Percentiles rank a stretch among this genome's conserved stretches.
Evolutionary conservation across 768 basidiomycete species (phyloP).

Genomic region (Russula ochroleuca): DNA sequence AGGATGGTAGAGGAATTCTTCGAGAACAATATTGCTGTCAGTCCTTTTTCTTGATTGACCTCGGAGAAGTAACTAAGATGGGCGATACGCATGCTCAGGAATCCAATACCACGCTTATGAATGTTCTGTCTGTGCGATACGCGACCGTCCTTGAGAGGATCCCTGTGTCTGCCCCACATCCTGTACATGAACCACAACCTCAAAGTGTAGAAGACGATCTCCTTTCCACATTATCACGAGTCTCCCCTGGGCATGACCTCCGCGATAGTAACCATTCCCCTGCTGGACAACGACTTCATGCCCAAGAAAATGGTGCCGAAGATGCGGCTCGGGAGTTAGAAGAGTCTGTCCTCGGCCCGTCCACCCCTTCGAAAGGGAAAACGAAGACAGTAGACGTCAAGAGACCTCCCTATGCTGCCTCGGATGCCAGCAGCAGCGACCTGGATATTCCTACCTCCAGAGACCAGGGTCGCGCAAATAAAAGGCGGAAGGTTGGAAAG

Average conservation of each 20-base stretch:
- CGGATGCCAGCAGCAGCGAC: constrained; percentile 56
- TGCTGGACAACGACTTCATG: constrained; percentile 20
- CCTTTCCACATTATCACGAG: constrained; percentile 35
- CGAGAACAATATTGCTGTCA: constrained; percentile 59
- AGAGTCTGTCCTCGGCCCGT: constrained; percentile 46
- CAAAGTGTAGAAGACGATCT: constrained; percentile 36
- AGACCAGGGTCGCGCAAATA: constrained; percentile 45
- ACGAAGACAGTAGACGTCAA: constrained; percentile 48
- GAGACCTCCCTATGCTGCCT: constrained; percentile 41
- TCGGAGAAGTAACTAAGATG: background rate
- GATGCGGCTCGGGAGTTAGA: constrained; percentile 58
- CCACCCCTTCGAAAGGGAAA: constrained; percentile 38
- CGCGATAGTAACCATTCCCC: constrained; percentile 28
- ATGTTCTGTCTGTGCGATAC: constrained; percentile 56
- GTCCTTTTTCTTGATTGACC: constrained; percentile 27
- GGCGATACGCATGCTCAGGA: constrained; percentile 44
- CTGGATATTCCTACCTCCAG: constrained; percentile 43
- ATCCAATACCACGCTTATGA: constrained; percentile 61
- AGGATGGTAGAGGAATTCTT: constrained; percentile 72
- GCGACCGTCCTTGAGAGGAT: constrained; percentile 45
- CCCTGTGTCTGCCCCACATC: constrained; percentile 40
- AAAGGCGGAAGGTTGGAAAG: constrained; percentile 60
- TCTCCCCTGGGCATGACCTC: constrained; percentile 35
- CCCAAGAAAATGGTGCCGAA: constrained; percentile 40
- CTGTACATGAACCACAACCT: constrained; percentile 31